Evolutionary conservation across 140 eudicot genomes (phyloP), one percentile per base, ranked within the genome.

Genomic region (Erigeron philadelphicus): DNA sequence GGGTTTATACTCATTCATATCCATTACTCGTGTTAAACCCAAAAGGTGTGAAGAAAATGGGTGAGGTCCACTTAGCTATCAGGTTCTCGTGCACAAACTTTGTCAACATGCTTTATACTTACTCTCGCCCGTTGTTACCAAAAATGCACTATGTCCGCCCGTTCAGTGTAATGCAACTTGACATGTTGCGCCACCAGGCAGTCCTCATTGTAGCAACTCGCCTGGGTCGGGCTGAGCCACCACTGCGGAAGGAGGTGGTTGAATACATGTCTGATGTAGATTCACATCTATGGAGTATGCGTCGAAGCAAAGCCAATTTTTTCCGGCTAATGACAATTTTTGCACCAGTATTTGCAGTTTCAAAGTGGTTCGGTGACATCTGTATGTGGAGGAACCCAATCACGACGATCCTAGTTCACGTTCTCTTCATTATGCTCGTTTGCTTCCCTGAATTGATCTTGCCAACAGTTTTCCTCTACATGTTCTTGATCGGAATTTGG

Each of bases 251-350:
- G 63, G 96, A 89, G 82, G 95, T 89, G 8, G 96, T 89, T 11
- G 96, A 89, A 76, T 89, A 89, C 64, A 89, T 89, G 96, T 89
- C 96, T 6, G 95, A 89, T 67, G 95, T 86, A 66, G 96, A 89
- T 68, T 82, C 96, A 1, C 96, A 89, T 67, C 88, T 89, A 8
- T 89, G 96, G 96, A 89, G 96, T 55, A 86, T 86, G 96, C 78
- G 96, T 0, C 54, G 90, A 4, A 89, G 96, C 82, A 89, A 89
- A 66, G 96, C 96, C 9, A 89, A 89, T 57, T 89, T 89, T 71
- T 86, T 89, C 75, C 84, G 96, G 8, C 81, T 89, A 46, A 84
- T 89, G 96, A 84, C 95, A 5, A 79, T 86, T 15, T 89, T 89
- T 61, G 80, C 89, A 0, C 95, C 95, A 7, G 7, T 84, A 15